phyloP scores from a whole-genome alignment of 257 asterid species.

The Datura wrightii region DNA sequence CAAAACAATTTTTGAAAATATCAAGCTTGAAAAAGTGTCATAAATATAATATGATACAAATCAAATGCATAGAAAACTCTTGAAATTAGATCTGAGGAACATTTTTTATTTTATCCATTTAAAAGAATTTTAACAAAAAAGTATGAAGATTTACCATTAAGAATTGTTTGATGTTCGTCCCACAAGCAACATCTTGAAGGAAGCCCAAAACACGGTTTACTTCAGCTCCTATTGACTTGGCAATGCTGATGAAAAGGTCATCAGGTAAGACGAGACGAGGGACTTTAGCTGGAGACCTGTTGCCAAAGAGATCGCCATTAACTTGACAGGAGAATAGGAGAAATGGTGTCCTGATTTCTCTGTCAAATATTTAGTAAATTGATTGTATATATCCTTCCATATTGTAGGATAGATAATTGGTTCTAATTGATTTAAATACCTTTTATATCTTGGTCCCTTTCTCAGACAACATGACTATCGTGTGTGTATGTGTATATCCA shows the following conservation, averaged over 20 bases:
- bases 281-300: conserved; percentile 58
- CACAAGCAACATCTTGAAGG: conserved; percentile 73
- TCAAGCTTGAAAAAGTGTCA: neutral
- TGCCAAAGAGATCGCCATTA: conserved; percentile 29
- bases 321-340: neutral
- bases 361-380: no score
- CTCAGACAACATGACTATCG: no score
- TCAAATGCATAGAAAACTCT: conserved; percentile 8
- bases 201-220: conserved; percentile 57
- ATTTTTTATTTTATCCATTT: neutral
- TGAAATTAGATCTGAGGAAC: neutral
- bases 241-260: conserved; percentile 58
- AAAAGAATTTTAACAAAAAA: neutral
- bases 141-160: conserved; percentile 48
- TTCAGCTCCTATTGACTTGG: conserved; percentile 58
- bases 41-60: neutral
- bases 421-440: no score
- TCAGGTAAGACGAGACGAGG: conserved; percentile 68
- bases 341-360: no score
- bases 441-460: no score
- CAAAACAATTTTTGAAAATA: neutral
- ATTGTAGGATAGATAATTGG: no score
- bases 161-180: conserved; percentile 67
- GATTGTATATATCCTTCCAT: no score
- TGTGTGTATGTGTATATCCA: no score